phyloP scores from a whole-genome alignment of 2,329 filamentous ascomycete genomes.

The Trichoderma sp. region DNA sequence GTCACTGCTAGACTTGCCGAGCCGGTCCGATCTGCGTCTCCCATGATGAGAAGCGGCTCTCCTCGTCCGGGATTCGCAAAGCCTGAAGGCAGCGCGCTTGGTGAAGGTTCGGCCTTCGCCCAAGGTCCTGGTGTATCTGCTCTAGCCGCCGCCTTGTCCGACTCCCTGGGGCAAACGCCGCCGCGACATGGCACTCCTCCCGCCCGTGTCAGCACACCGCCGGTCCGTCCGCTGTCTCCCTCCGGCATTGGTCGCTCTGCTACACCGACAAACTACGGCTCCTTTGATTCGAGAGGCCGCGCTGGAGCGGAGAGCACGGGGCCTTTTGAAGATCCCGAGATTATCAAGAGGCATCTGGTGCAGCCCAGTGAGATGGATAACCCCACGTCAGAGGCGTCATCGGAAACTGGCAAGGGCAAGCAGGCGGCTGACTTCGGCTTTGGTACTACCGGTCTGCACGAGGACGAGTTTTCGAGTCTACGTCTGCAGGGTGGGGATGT shows the following conservation, averaged over 20 bases:
- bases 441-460: slow-evolving; percentile 43
- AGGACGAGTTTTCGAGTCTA: slow-evolving; percentile 90
- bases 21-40: slow-evolving; percentile 46
- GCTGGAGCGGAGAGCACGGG: slow-evolving; percentile 45
- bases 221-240: slow-evolving; percentile 35
- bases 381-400: slow-evolving; percentile 46
- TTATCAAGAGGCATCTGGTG: slow-evolving; percentile 85
- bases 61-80: slow-evolving; percentile 28
- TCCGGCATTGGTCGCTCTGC: slow-evolving; percentile 41
- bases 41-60: slow-evolving; percentile 38
- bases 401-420: slow-evolving; percentile 53
- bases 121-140: slow-evolving; percentile 82
- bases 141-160: slow-evolving; percentile 80
- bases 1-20: slow-evolving; percentile 60
- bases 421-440: slow-evolving; percentile 40
- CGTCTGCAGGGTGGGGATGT: slow-evolving; percentile 92
- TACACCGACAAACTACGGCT: slow-evolving; percentile 76
- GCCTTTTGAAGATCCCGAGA: slow-evolving; percentile 83
- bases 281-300: slow-evolving; percentile 69
- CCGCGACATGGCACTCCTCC: slow-evolving; percentile 67
- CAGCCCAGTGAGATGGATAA: slow-evolving; percentile 54
- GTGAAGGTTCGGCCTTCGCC: slow-evolving; percentile 60
- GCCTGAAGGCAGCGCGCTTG: slow-evolving; percentile 53
- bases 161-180: slow-evolving; percentile 67
- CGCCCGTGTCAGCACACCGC: slow-evolving; percentile 56